Percentiles rank a stretch among this genome's conserved stretches.
phyloP scores from a whole-genome alignment of 768 basidiomycete genomes.

The Tylopilus balloui region DNA sequence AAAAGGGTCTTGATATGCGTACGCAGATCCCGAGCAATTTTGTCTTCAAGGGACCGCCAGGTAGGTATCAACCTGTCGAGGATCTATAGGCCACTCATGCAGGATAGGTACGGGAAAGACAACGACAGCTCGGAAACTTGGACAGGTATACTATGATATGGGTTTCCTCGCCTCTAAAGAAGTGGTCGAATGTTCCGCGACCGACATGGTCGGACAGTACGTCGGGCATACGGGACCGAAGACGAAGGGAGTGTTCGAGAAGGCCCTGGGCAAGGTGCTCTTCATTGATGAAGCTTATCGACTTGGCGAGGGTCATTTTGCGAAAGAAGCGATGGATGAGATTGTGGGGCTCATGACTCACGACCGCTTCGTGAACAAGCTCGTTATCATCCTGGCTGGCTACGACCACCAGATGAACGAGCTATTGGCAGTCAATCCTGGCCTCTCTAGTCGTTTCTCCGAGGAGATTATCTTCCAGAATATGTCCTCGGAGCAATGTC shows the following conservation, averaged over 20 bases:
- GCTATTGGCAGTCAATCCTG: constrained; percentile 55
- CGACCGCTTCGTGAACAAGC: constrained; percentile 51
- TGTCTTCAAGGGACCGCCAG: constrained; percentile 72
- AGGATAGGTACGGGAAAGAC: constrained; percentile 61
- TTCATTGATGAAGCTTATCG: constrained; percentile 76
- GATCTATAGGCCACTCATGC: background rate
- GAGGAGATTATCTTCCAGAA: constrained; percentile 56
- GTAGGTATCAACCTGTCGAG: constrained; percentile 26
- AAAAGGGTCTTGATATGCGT: constrained; percentile 40
- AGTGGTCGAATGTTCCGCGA: constrained; percentile 64
- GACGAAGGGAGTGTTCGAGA: constrained; percentile 55
- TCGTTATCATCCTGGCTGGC: constrained; percentile 67
- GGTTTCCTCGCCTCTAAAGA: constrained; percentile 48
- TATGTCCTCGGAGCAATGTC: constrained; percentile 48
- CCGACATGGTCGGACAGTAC: constrained; percentile 67
- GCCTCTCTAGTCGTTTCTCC: constrained; percentile 67
- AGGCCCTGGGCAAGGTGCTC: constrained; percentile 62
- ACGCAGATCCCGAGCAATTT: constrained; percentile 57
- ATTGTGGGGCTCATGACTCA: constrained; percentile 63
- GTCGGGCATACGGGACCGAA: constrained; percentile 73
- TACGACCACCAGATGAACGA: constrained; percentile 67
- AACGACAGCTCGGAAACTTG: constrained; percentile 58
- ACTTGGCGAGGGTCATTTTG: constrained; percentile 57
- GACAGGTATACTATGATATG: constrained; percentile 64
- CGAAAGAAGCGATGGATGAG: constrained; percentile 72